Conservation (phyloP, 306 rosid genomes). For the Dryas alaskensis region DNA sequence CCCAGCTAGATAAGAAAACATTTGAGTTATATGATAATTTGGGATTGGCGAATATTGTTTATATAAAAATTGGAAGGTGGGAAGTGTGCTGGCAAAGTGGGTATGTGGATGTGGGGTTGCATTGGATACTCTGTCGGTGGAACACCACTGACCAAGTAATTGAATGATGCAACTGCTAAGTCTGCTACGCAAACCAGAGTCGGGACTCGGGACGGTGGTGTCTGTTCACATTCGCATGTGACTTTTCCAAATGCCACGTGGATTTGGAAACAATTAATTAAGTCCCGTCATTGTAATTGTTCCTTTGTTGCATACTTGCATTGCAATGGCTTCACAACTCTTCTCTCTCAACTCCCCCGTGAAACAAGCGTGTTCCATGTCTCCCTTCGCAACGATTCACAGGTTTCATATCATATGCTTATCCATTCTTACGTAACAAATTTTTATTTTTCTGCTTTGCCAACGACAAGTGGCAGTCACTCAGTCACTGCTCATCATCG, state of each 20-base stretch:
- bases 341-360: conserved; percentile 9
- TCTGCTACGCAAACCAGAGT: too few species aligned
- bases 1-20: too few species aligned
- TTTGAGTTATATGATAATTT: not conserved
- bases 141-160: not conserved
- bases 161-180: conserved; percentile 5
- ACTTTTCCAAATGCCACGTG: not conserved
- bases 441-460: not conserved
- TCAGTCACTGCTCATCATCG: too few species aligned
- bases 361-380: conserved; percentile 29
- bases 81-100: not conserved
- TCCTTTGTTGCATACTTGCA: not conserved
- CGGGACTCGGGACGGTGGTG: not conserved
- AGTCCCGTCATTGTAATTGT: too few species aligned
- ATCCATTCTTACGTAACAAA: not conserved
- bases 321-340: not conserved
- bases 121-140: conserved; percentile 56
- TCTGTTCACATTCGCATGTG: conserved; percentile 24
- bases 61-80: not conserved
- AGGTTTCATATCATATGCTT: not conserved
- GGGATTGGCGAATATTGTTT: not conserved
- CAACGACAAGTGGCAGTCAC: not conserved
- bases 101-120: conserved; percentile 2
- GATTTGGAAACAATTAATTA: not conserved
- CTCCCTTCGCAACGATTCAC: not conserved